A percentile compares a stretch with the other conserved stretches of the same genome.
These are phyloP conservation scores for Talaromyces atroroseus DNA, from an alignment of 2,329 filamentous ascomycete species.

Conservation along the genomic window DNA sequence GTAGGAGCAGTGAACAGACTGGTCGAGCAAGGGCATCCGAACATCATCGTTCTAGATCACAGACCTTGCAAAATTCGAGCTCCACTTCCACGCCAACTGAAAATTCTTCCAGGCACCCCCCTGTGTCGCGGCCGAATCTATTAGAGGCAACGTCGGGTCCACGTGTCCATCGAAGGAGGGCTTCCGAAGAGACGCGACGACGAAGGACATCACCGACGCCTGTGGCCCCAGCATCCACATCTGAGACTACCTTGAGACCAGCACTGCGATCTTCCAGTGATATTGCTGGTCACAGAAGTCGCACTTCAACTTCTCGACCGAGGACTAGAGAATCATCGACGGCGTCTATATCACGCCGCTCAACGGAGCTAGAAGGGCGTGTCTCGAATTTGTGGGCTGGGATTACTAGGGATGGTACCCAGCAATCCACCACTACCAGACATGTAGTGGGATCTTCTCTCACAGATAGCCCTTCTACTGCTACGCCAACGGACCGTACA, in stretches of 20 bases:
- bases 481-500: slow-evolving; percentile 14
- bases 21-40: slow-evolving; percentile 22
- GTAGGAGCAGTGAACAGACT: slow-evolving; percentile 32
- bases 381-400: slow-evolving; percentile 22
- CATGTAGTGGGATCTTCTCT: slow-evolving; percentile 22
- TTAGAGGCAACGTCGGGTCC: slow-evolving; percentile 24
- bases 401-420: slow-evolving; percentile 21
- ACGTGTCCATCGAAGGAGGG: slow-evolving; percentile 28
- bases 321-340: slow-evolving; percentile 22
- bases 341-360: slow-evolving; percentile 24
- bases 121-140: slow-evolving; percentile 29
- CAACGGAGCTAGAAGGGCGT: slow-evolving; percentile 29
- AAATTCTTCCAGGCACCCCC: slow-evolving; percentile 20
- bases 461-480: slow-evolving; percentile 8
- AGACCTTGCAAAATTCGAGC: slow-evolving; percentile 24
- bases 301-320: slow-evolving; percentile 22
- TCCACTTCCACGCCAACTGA: slow-evolving; percentile 18
- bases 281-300: slow-evolving; percentile 29
- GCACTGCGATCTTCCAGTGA: slow-evolving; percentile 33
- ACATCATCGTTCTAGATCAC: slow-evolving; percentile 25
- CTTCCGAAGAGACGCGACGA: slow-evolving; percentile 30
- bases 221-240: slow-evolving; percentile 28
- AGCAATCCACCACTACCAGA: slow-evolving; percentile 20
- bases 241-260: slow-evolving; percentile 29
- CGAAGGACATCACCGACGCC: slow-evolving; percentile 31